Evolutionary conservation across 1,139 yeast species (phyloP).

Genomic region (Magnusiomyces magnusii): DNA sequence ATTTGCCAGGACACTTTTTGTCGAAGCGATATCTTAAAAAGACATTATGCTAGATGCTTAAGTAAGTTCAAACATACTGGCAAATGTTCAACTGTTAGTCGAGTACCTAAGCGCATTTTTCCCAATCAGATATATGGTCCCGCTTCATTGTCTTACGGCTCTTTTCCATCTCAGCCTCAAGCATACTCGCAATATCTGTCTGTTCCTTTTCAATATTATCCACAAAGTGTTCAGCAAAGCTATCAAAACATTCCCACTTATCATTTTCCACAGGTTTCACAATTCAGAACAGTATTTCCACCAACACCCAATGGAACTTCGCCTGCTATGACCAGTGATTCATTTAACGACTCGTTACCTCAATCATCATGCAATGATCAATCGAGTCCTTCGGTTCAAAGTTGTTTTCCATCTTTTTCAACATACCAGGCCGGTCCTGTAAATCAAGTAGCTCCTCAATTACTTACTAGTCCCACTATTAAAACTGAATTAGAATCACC

Average conservation of each 20-base stretch:
- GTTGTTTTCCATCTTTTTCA: not conserved
- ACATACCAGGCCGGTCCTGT: not conserved
- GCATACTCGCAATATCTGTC: not conserved
- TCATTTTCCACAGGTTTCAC: not conserved
- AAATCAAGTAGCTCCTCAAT: not conserved
- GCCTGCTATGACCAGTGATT: not conserved
- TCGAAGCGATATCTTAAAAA: slow-evolving; percentile 17
- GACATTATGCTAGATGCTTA: slow-evolving; percentile 22
- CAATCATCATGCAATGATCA: not conserved
- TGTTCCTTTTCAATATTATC: not conserved
- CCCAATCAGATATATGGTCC: slow-evolving; percentile 6
- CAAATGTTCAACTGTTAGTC: slow-evolving; percentile 17
- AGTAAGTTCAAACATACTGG: slow-evolving; percentile 20
- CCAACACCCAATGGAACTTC: not conserved
- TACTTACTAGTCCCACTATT: not conserved
- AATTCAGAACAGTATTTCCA: not conserved
- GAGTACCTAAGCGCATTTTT: slow-evolving; percentile 20
- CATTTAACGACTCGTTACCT: not conserved
- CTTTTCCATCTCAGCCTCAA: not conserved
- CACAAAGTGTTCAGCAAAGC: not conserved
- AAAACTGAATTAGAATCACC: not conserved
- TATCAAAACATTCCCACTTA: not conserved
- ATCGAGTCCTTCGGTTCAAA: not conserved
- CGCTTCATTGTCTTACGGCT: not conserved
- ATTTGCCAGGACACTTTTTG: slow-evolving; percentile 18